These are phyloP conservation scores for Gaertneriomyces sp. DNA, from an alignment of 192 early-diverging fungal genomes.

Conservation along the genomic window DNA sequence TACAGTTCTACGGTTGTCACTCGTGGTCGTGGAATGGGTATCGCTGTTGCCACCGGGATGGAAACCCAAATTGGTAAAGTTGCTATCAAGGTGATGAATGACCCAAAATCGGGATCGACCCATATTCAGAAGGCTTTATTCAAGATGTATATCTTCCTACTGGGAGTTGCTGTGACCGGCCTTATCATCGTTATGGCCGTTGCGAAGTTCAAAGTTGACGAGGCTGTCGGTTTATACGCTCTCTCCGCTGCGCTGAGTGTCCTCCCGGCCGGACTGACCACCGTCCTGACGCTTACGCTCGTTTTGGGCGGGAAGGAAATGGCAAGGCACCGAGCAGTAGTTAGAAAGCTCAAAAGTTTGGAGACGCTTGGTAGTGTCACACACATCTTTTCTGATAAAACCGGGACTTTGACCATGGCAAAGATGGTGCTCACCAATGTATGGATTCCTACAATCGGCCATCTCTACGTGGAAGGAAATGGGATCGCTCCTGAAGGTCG, in stretches of 20 bases:
- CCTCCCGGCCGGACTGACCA: slow-evolving; percentile 83
- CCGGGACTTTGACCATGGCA: slow-evolving; percentile 82
- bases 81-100: slow-evolving; percentile 47
- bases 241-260: slow-evolving; percentile 85
- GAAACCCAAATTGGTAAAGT: slow-evolving; percentile 74
- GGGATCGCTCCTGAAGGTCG: neutral
- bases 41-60: slow-evolving; percentile 79
- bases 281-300: slow-evolving; percentile 83
- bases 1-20: slow-evolving; percentile 69
- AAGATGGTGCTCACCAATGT: slow-evolving; percentile 61
- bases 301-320: slow-evolving; percentile 82
- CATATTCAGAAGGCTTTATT: slow-evolving; percentile 52
- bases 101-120: slow-evolving; percentile 33
- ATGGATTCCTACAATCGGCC: slow-evolving; percentile 7
- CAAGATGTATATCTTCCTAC: slow-evolving; percentile 35
- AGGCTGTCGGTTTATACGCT: slow-evolving; percentile 77
- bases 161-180: slow-evolving; percentile 20
- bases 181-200: slow-evolving; percentile 36
- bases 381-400: slow-evolving; percentile 79
- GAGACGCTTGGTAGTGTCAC: slow-evolving; percentile 84
- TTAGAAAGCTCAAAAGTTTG: slow-evolving; percentile 76
- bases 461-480: neutral
- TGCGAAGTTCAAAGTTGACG: slow-evolving; percentile 56
- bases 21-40: slow-evolving; percentile 65
- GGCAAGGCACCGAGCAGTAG: slow-evolving; percentile 77